phyloP scores from a whole-genome alignment of 1,139 yeast genomes.

The Taiozyma sp. region DNA sequence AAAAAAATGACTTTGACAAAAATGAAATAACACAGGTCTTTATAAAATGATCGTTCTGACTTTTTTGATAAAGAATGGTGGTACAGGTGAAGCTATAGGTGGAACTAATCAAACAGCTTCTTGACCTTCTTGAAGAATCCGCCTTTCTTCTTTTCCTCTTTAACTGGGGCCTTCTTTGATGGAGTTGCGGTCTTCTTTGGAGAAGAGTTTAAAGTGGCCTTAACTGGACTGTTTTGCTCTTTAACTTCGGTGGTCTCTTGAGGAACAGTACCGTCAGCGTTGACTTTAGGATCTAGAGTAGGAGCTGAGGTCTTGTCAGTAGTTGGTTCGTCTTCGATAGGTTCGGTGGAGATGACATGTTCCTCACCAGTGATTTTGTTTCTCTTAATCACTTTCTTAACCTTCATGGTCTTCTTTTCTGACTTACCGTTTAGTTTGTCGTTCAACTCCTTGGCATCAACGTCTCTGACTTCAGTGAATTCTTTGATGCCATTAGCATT shows the following conservation, averaged over 20 bases:
- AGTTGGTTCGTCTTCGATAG: slow-evolving; percentile 14
- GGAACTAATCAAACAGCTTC: slow-evolving; percentile 6
- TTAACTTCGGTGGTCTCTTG: slow-evolving; percentile 7
- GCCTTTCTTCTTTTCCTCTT: slow-evolving; percentile 19
- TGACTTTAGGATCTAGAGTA: slow-evolving; percentile 16
- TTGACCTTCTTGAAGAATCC: slow-evolving; percentile 21
- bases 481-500: slow-evolving; percentile 47
- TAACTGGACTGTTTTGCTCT: slow-evolving; percentile 8
- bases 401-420: slow-evolving; percentile 14
- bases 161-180: slow-evolving; percentile 3
- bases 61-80: too few species aligned
- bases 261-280: slow-evolving; percentile 2
- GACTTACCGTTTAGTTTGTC: slow-evolving; percentile 27
- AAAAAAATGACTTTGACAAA: neutral
- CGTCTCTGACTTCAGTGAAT: slow-evolving; percentile 39
- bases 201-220: slow-evolving; percentile 5
- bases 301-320: slow-evolving; percentile 2
- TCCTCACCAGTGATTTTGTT: slow-evolving; percentile 35
- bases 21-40: slow-evolving; percentile 1
- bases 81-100: neutral
- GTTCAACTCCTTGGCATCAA: slow-evolving; percentile 45
- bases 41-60: neutral
- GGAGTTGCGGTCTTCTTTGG: slow-evolving; percentile 16
- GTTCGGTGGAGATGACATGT: slow-evolving; percentile 28
- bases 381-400: slow-evolving; percentile 31